These are phyloP conservation scores for Halteria grandinella DNA, from an alignment of 73 alveolate species.

Conservation along the genomic window DNA sequence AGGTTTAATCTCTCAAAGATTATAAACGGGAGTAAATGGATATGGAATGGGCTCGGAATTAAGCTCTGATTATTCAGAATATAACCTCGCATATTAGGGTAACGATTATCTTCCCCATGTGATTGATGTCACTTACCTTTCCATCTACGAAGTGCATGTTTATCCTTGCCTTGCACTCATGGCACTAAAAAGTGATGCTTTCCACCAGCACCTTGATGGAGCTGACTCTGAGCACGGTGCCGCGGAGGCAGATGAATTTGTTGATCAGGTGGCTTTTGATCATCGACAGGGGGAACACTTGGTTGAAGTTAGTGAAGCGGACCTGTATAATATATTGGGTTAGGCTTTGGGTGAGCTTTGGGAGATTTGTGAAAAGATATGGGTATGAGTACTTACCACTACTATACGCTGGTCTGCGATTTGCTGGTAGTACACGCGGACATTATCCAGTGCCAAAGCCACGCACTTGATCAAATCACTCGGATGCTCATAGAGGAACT, in stretches of 20 bases:
- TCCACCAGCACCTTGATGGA: constrained; percentile 69
- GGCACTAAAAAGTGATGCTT: constrained; percentile 58
- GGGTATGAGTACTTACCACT: too few species aligned
- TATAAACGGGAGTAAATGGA: too few species aligned
- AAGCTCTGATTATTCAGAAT: too few species aligned
- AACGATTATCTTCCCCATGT: too few species aligned
- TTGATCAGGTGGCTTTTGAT: constrained; percentile 69
- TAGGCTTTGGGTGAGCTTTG: background rate
- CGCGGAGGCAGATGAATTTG: constrained; percentile 64
- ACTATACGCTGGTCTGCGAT: constrained; percentile 24
- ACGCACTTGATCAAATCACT: constrained; percentile 48
- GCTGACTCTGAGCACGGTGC: constrained; percentile 71
- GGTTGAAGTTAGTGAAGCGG: constrained; percentile 50
- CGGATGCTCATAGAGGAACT: constrained; percentile 62
- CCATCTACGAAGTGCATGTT: constrained; percentile 68
- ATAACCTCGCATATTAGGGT: too few species aligned
- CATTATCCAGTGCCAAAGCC: constrained; percentile 59
- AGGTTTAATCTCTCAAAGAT: too few species aligned
- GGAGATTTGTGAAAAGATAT: background rate
- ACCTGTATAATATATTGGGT: background rate
- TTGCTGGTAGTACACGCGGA: background rate
- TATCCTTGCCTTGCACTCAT: constrained; percentile 68
- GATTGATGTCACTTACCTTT: constrained; percentile 48
- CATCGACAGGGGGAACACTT: constrained; percentile 50
- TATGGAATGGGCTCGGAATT: too few species aligned